Conservation (phyloP, 139 green algal genomes). For the Chara braunii region DNA sequence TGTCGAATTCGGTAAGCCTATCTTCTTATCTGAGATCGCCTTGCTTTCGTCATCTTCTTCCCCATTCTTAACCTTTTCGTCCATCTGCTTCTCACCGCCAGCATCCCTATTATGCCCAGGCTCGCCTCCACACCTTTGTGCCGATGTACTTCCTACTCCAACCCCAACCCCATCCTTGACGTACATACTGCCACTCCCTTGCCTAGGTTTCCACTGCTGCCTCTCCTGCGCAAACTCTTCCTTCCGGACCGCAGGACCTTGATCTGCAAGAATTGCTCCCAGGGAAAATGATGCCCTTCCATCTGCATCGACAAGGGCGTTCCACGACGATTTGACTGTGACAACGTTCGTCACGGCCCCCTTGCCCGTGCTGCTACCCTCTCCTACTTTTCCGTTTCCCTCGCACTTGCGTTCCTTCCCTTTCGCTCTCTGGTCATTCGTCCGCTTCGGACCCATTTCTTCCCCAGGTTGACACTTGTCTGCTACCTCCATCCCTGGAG, state of each 20-base stretch:
- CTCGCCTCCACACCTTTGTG: too few relatives aligned
- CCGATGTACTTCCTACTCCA: too few relatives aligned
- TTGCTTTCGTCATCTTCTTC: too few relatives aligned
- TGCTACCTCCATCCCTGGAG: not conserved
- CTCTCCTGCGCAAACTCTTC: not conserved
- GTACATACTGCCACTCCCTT: too few relatives aligned
- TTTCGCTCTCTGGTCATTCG: not conserved
- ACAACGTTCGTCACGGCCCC: too few relatives aligned
- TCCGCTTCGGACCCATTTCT: not conserved
- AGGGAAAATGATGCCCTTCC: conserved; percentile 3
- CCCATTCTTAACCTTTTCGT: not conserved
- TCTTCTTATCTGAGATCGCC: too few relatives aligned
- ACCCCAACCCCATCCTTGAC: too few relatives aligned
- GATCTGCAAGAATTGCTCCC: not conserved
- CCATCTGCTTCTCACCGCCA: not conserved
- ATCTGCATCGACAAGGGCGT: conserved; percentile 2
- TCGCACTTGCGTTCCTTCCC: not conserved
- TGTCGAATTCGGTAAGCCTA: too few relatives aligned
- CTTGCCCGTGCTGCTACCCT: conserved; percentile 1
- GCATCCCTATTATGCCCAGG: too few relatives aligned
- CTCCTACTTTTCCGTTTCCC: not conserved
- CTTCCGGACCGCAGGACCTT: not conserved
- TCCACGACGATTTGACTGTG: too few relatives aligned
- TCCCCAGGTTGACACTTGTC: too few relatives aligned
- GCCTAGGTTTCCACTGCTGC: too few relatives aligned